Base-by-base conservation (phyloP, 2,329 filamentous ascomycete species). In the Lachnellula subtilissima region DNA sequence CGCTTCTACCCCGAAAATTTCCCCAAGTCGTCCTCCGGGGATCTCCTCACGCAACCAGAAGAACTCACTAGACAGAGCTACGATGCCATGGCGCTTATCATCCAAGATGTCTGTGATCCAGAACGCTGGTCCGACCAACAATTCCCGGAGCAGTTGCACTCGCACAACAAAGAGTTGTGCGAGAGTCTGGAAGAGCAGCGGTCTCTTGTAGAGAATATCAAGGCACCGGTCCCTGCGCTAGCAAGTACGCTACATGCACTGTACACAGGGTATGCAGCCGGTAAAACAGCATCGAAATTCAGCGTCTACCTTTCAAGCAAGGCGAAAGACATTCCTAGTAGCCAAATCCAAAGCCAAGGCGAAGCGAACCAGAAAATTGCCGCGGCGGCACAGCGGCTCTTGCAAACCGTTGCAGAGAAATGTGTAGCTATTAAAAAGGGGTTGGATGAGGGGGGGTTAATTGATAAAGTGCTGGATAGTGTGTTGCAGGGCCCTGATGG, bases 401-500 rank as follows among this genome's bases (percentile, higher is more conserved):
- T 66, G 37, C 48, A 60, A 22, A 45, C 50, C 7, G 57, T 68
- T 6, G 51, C 51, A 9, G 57, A 61, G 12, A 64, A 65, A 45
- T 61, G 60, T 8, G 50, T 50, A 15, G 40, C 14, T 8, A 54
- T 68, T 23, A 70, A 68, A 49, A 66, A 64, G 42, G 61, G 56
- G 2, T 52, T 71, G 36, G 64, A 69, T 52, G 68, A 70, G 39
- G 64, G 69, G 17, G 69, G 68, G 3, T 70, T 66, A 68, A 70
- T 71, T 48, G 69, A 71, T 52, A 65, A 58, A 43, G 61, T 69
- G 0, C 52, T 69, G 5, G 64, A 67, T 12, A 56, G 51, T 50
- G 55, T 65, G 3, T 23, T 62, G 37, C 55, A 56, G 47, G 54
- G 25, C 36, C 40, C 48, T 5, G 51, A n/a, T 3, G 32, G 45